These are phyloP conservation scores for Tricholoma furcatifolium DNA, from an alignment of 768 basidiomycete genomes.

Conservation along the genomic window DNA sequence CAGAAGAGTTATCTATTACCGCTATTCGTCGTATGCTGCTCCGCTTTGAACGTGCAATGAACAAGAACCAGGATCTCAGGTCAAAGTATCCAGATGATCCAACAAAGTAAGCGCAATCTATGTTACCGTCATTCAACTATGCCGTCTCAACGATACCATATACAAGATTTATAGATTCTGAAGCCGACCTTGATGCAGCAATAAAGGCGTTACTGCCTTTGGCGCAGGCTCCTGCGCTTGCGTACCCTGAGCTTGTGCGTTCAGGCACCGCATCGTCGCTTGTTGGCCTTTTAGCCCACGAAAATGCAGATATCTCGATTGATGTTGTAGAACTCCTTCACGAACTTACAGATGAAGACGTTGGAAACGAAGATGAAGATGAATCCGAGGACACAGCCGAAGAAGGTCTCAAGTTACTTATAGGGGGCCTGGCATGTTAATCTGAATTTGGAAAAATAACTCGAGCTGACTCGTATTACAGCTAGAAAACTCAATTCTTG, in stretches of 20 bases:
- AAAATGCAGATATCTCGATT: conserved; percentile 97
- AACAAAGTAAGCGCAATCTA: conserved; percentile 57
- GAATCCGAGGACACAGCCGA: conserved; percentile 63
- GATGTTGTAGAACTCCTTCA: conserved; percentile 91
- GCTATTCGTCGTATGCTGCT: conserved; percentile 72
- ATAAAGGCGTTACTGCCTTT: conserved; percentile 88
- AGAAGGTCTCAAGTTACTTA: conserved; percentile 69
- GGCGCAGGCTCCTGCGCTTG: conserved; percentile 76
- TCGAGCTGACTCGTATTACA: conserved; percentile 27
- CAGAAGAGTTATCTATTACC: conserved; percentile 66
- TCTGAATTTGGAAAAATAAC: background rate
- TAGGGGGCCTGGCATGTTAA: conserved; percentile 69
- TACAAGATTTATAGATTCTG: conserved; percentile 94
- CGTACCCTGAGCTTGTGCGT: conserved; percentile 87
- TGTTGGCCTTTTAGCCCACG: conserved; percentile 87
- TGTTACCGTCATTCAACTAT: background rate
- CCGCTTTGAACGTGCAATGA: conserved; percentile 82
- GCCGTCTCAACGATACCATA: background rate
- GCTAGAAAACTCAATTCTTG: conserved; percentile 82
- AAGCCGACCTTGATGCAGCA: conserved; percentile 88
- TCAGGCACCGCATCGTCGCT: conserved; percentile 70
- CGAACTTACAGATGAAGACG: conserved; percentile 96
- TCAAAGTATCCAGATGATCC: conserved; percentile 96
- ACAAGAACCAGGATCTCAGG: conserved; percentile 94
- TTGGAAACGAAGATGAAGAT: conserved; percentile 71